Conservation (phyloP, 1,139 yeast species). For the Protomyces gravidus region DNA sequence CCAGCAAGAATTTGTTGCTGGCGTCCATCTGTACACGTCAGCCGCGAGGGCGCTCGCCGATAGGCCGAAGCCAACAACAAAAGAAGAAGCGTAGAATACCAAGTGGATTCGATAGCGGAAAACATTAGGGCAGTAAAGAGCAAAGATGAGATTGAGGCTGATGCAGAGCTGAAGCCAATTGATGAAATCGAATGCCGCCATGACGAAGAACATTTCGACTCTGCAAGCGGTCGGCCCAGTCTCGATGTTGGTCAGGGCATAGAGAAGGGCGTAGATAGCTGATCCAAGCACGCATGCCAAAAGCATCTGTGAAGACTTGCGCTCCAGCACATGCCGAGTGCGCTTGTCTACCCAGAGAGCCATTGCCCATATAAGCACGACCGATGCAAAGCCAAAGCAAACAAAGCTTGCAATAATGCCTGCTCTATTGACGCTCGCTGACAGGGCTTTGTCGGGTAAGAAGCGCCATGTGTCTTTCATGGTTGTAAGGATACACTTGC, state of each 20-base stretch:
- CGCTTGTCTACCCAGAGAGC: constrained; percentile 1
- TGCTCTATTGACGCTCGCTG: background rate
- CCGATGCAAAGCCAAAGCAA: background rate
- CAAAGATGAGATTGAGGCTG: constrained; percentile 19
- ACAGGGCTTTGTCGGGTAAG: background rate
- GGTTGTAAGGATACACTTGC: too few species aligned
- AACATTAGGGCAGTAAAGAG: constrained; percentile 6
- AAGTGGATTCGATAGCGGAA: background rate
- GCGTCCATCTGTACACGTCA: constrained; percentile 7
- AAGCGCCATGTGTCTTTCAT: background rate
- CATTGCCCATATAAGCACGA: background rate
- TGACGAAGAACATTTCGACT: constrained; percentile 13
- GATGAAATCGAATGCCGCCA: constrained; percentile 7
- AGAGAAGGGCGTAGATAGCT: background rate
- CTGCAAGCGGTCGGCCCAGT: constrained; percentile 5
- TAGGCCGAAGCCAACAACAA: background rate
- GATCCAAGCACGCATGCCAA: background rate
- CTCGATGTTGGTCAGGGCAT: background rate
- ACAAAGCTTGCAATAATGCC: background rate
- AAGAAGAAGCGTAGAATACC: constrained; percentile 6
- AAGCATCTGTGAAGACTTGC: background rate
- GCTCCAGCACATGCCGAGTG: background rate
- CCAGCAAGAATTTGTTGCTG: constrained; percentile 17
- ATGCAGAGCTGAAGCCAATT: constrained; percentile 26
- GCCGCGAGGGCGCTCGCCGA: constrained; percentile 9